These are phyloP conservation scores for Cryptosporidium parvum DNA, from an alignment of 169 alveolate species.

Conservation along the genomic window DNA sequence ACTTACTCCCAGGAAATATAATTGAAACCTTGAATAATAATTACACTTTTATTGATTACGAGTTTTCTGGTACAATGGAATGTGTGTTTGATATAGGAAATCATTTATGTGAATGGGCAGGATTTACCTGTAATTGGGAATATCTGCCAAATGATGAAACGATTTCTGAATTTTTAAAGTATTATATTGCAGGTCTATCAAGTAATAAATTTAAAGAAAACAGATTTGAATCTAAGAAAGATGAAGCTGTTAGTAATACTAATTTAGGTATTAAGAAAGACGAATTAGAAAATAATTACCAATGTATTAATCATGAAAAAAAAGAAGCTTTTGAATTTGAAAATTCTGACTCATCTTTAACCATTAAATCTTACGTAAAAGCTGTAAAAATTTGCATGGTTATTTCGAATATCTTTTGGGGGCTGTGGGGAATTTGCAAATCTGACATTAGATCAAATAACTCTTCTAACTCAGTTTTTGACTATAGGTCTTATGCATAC, in stretches of 20 bases:
- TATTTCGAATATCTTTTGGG: slow-evolving; percentile 70
- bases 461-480: slow-evolving; percentile 3
- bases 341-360: background rate
- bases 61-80: slow-evolving; percentile 65
- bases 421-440: slow-evolving; percentile 71
- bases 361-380: background rate
- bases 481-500: slow-evolving; percentile 42
- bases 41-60: slow-evolving; percentile 56
- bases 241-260: background rate
- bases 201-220: background rate
- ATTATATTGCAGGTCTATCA: slow-evolving; percentile 26
- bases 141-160: slow-evolving; percentile 29
- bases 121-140: slow-evolving; percentile 63
- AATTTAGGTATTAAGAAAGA: background rate
- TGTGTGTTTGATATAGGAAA: slow-evolving; percentile 66
- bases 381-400: slow-evolving; percentile 39
- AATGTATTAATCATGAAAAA: background rate
- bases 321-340: background rate
- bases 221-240: background rate
- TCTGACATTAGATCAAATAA: slow-evolving; percentile 19
- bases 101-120: slow-evolving; percentile 74
- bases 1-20: slow-evolving; percentile 71
- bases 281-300: slow-evolving; percentile 5
- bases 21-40: slow-evolving; percentile 8
- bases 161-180: slow-evolving; percentile 3